Percentiles rank a stretch among this genome's conserved stretches.
Evolutionary conservation across 768 basidiomycete species (phyloP).

Genomic region (Arthromyces matolae): DNA sequence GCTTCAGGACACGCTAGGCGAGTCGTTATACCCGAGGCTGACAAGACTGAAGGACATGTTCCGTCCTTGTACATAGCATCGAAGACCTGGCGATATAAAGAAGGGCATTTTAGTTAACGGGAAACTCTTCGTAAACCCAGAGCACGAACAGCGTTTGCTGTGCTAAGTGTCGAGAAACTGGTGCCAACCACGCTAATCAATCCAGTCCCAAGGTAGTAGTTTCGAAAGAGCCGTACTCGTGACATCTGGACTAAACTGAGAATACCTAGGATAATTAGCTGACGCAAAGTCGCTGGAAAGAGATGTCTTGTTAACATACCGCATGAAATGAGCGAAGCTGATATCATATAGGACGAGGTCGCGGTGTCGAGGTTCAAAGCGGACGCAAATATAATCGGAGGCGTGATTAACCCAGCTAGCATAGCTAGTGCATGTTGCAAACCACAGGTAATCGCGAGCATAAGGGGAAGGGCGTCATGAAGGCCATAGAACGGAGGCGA

Average conservation of each 20-base stretch:
- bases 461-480: conserved; percentile 66
- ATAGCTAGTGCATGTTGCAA: conserved; percentile 77
- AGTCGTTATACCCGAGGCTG: conserved; percentile 55
- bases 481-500: conserved; percentile 74
- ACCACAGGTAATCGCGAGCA: conserved; percentile 70
- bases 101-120: neutral
- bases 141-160: conserved; percentile 56
- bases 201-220: conserved; percentile 77
- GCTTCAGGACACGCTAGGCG: conserved; percentile 72
- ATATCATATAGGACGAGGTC: conserved; percentile 75
- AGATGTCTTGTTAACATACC: conserved; percentile 39
- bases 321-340: conserved; percentile 75
- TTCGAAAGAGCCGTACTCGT: conserved; percentile 51
- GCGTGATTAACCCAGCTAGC: conserved; percentile 80
- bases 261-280: conserved; percentile 46
- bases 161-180: conserved; percentile 74
- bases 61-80: conserved; percentile 74
- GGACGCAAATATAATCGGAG: conserved; percentile 76
- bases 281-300: neutral
- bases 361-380: conserved; percentile 53
- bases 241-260: conserved; percentile 80
- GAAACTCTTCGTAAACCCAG: conserved; percentile 3
- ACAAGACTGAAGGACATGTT: conserved; percentile 61
- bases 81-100: conserved; percentile 51
- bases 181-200: conserved; percentile 79